Percentiles rank a stretch among this genome's conserved stretches.
These are phyloP conservation scores for Raphanus hybrid DNA, from an alignment of 441 rosid genomes.

Conservation along the genomic window DNA sequence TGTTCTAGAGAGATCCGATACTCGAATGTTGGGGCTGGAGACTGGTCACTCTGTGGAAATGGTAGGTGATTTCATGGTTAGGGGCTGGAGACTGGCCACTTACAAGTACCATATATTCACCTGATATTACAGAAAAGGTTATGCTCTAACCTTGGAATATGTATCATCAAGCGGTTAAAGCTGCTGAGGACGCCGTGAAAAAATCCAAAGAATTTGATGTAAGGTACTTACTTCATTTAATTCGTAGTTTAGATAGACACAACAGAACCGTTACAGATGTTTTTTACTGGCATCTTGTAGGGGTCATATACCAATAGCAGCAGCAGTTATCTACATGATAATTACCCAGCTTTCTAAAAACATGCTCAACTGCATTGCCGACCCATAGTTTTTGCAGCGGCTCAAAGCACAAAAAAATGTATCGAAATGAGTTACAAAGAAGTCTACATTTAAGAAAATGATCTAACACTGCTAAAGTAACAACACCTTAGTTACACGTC, in stretches of 20 bases:
- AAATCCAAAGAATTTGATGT: constrained; percentile 89
- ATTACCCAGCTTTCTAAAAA: background rate
- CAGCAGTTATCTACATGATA: too few species aligned
- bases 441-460: too few species aligned
- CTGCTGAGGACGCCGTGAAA: constrained; percentile 88
- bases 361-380: background rate
- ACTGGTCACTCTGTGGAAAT: constrained; percentile 68
- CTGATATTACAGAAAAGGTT: constrained; percentile 68
- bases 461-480: too few species aligned
- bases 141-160: constrained; percentile 79
- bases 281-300: constrained; percentile 20
- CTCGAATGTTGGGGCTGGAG: constrained; percentile 63
- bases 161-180: constrained; percentile 86
- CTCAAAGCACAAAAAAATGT: too few species aligned
- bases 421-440: too few species aligned
- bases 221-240: constrained; percentile 50
- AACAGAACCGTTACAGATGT: constrained; percentile 6
- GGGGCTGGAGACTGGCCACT: constrained; percentile 16
- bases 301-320: too few species aligned
- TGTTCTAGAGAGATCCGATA: background rate
- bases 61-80: constrained; percentile 94
- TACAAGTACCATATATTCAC: too few species aligned
- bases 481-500: too few species aligned
- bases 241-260: background rate
- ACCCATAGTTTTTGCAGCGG: too few species aligned